Conservation (phyloP, 257 asterid species). For the Solanum pinnatisectum region DNA sequence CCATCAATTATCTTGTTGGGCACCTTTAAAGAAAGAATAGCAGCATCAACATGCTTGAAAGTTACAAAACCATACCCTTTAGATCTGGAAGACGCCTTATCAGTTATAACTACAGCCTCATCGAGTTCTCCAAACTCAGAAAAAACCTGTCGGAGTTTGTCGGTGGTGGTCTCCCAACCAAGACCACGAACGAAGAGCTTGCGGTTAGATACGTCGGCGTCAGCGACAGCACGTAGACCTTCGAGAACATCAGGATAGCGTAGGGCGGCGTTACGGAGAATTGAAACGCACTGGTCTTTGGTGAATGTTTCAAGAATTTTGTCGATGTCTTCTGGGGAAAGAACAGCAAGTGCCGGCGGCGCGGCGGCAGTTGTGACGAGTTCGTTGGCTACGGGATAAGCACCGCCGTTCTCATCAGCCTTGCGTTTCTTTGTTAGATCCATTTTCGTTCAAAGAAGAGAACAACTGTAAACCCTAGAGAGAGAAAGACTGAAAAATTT, state of each 20-base stretch:
- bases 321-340: slow-evolving; percentile 68
- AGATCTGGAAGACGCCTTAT: slow-evolving; percentile 65
- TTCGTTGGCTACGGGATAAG: slow-evolving; percentile 27
- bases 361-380: slow-evolving; percentile 15
- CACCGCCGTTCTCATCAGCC: slow-evolving; percentile 75
- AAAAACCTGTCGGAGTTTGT: slow-evolving; percentile 65
- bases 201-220: slow-evolving; percentile 68
- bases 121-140: slow-evolving; percentile 70
- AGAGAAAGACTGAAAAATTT: neutral
- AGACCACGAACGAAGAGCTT: slow-evolving; percentile 94
- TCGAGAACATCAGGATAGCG: slow-evolving; percentile 72
- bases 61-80: slow-evolving; percentile 93
- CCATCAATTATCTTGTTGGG: slow-evolving; percentile 93
- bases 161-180: slow-evolving; percentile 95
- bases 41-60: slow-evolving; percentile 74
- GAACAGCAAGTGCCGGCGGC: slow-evolving; percentile 18
- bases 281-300: slow-evolving; percentile 64
- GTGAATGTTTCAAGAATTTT: slow-evolving; percentile 77
- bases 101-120: slow-evolving; percentile 80
- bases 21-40: slow-evolving; percentile 64
- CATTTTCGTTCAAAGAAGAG: slow-evolving; percentile 16
- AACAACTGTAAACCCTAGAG: neutral
- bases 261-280: slow-evolving; percentile 67
- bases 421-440: slow-evolving; percentile 87
- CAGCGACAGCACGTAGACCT: slow-evolving; percentile 72